Percentiles rank a stretch among this genome's conserved stretches.
These are phyloP conservation scores for Rauvolfia tetraphylla DNA, from an alignment of 257 asterid species.

Conservation along the genomic window DNA sequence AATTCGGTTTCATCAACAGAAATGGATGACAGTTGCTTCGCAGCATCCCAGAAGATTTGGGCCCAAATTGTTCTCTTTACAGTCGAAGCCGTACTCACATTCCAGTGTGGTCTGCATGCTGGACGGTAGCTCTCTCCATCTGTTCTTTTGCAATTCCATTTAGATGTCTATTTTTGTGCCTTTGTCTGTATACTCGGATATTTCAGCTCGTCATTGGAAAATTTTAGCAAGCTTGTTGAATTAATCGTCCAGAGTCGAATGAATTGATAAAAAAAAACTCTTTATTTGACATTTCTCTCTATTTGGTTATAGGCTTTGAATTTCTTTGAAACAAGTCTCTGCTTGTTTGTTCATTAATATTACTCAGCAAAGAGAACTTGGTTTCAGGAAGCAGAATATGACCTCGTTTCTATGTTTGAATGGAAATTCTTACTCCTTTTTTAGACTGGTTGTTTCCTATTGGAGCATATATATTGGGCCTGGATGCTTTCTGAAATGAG, in stretches of 20 bases:
- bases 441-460: background rate
- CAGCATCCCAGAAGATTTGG: slow-evolving; percentile 29
- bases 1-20: slow-evolving; percentile 31
- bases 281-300: background rate
- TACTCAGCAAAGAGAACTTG: background rate
- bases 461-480: too few relatives aligned
- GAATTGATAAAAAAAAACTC: background rate
- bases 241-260: background rate
- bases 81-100: slow-evolving; percentile 36
- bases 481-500: background rate
- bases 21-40: slow-evolving; percentile 24
- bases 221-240: background rate
- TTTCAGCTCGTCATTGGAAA: background rate
- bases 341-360: background rate
- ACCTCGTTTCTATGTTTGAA: background rate
- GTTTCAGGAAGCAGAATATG: too few relatives aligned
- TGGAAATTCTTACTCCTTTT: background rate
- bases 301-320: background rate
- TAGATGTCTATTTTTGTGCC: background rate
- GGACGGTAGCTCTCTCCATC: slow-evolving; percentile 49
- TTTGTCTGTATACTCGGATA: background rate
- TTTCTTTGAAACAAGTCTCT: background rate
- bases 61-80: slow-evolving; percentile 39
- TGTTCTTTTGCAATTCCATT: background rate
- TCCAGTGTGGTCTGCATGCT: slow-evolving; percentile 58